A percentile compares a stretch with the other conserved stretches of the same genome.
Conservation (phyloP, 73 alveolate species). For the Urostyla sp. region DNA sequence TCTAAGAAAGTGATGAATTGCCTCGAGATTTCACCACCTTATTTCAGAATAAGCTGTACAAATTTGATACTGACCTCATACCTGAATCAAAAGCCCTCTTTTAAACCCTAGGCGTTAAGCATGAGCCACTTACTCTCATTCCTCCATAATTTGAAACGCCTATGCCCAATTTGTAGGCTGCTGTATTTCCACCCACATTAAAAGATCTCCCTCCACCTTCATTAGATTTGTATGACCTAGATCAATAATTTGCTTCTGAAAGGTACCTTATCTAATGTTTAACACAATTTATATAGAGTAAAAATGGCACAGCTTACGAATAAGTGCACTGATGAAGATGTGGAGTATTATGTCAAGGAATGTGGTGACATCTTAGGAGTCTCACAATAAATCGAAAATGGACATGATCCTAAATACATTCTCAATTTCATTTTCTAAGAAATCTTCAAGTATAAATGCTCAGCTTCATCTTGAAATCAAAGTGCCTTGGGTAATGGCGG, state of each 20-base stretch:
- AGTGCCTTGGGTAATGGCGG: conserved; percentile 29
- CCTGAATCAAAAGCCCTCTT: conserved; percentile 90
- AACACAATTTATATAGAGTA: conserved; percentile 54
- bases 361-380: conserved; percentile 94
- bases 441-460: conserved; percentile 79
- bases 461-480: conserved; percentile 64
- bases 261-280: conserved; percentile 57
- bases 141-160: conserved; percentile 99
- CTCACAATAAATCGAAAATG: conserved; percentile 81
- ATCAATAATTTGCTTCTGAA: conserved; percentile 97
- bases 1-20: conserved; percentile 92
- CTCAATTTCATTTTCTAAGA: conserved; percentile 88
- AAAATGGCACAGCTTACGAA: conserved; percentile 93
- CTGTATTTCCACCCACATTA: conserved; percentile 97
- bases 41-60: conserved; percentile 83
- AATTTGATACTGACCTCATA: conserved; percentile 91
- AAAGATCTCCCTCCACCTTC: conserved; percentile 97
- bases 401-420: conserved; percentile 90
- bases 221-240: conserved; percentile 97
- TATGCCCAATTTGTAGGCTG: conserved; percentile 90
- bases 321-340: conserved; percentile 92
- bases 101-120: conserved; percentile 85
- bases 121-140: conserved; percentile 94
- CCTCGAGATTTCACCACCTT: conserved; percentile 89
- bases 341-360: conserved; percentile 93